Conservation (phyloP, 805 yeast genomes). For the Schizosaccharomyces lindneri region DNA sequence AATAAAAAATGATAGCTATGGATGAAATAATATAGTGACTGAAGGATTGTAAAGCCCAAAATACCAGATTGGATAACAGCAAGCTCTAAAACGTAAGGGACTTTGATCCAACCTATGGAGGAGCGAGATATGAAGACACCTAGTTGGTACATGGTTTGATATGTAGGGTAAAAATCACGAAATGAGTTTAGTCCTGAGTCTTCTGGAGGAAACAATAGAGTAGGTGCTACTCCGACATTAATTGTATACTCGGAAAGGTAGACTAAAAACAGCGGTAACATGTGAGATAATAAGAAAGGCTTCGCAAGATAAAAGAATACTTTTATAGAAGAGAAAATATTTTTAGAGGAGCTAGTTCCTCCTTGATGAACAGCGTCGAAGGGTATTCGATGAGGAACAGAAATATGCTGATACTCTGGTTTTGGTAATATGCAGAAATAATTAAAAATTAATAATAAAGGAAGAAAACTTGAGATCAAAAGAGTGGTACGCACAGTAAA, state of each 20-base stretch:
- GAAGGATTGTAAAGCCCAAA: slow-evolving; percentile 30
- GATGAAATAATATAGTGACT: slow-evolving; percentile 35
- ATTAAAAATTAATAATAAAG: slow-evolving; percentile 12
- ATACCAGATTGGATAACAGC: slow-evolving; percentile 45
- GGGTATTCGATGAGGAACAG: not conserved
- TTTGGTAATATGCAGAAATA: slow-evolving; percentile 14
- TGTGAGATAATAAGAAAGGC: slow-evolving; percentile 22
- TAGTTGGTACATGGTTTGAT: slow-evolving; percentile 11
- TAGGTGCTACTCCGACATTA: slow-evolving; percentile 46
- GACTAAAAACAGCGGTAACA: slow-evolving; percentile 65
- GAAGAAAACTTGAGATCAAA: slow-evolving; percentile 19
- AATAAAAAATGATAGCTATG: slow-evolving; percentile 38
- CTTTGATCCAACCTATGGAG: slow-evolving; percentile 39
- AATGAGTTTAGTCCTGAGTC: not conserved
- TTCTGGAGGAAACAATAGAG: slow-evolving; percentile 3
- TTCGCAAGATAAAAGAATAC: slow-evolving; percentile 10
- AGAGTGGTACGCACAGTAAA: slow-evolving; percentile 31
- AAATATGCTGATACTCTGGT: not conserved
- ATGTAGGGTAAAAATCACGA: slow-evolving; percentile 1
- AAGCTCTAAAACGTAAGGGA: slow-evolving; percentile 33
- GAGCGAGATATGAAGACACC: slow-evolving; percentile 87
- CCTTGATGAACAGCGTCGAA: not conserved
- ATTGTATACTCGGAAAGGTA: slow-evolving; percentile 70
- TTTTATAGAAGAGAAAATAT: not conserved
- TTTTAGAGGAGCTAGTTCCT: not conserved